Evolutionary conservation across 2,329 filamentous ascomycete species (phyloP).

Genomic region (Blastomyces percursus): DNA sequence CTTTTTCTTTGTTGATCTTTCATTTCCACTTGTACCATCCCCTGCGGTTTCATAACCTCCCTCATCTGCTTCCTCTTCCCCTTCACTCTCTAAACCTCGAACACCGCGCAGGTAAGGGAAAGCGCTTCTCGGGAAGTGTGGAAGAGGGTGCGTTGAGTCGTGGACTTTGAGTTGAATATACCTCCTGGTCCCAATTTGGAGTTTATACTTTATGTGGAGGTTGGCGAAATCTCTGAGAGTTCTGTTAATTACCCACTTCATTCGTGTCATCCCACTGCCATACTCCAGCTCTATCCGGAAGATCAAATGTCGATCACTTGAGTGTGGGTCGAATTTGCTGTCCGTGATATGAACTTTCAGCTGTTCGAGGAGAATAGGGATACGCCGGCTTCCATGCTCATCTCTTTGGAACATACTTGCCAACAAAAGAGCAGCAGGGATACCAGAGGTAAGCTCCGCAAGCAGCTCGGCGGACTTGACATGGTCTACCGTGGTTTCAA

Average conservation of each 20-base stretch:
- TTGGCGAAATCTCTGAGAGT: conserved; percentile 85
- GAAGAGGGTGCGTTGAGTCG: conserved; percentile 64
- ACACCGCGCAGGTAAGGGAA: conserved; percentile 82
- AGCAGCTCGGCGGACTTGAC: conserved; percentile 93
- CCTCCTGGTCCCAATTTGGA: conserved; percentile 72
- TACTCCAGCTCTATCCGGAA: conserved; percentile 94
- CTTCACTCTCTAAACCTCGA: conserved; percentile 67
- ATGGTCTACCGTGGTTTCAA: conserved; percentile 76
- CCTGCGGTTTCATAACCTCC: conserved; percentile 42
- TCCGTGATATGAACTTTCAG: conserved; percentile 80
- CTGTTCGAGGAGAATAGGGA: conserved; percentile 90
- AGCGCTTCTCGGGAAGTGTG: conserved; percentile 76
- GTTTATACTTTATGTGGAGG: conserved; percentile 84
- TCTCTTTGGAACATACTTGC: conserved; percentile 98
- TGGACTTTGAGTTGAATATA: conserved; percentile 61
- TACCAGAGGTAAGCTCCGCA: conserved; percentile 84
- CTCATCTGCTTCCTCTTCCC: conserved; percentile 55
- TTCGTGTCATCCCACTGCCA: conserved; percentile 84
- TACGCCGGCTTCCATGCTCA: conserved; percentile 87
- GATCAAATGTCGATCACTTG: conserved; percentile 60
- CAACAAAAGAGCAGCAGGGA: conserved; percentile 83
- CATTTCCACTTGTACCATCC: conserved; percentile 58
- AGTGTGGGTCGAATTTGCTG: conserved; percentile 53
- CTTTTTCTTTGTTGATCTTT: conserved; percentile 45
- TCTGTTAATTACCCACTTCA: conserved; percentile 90